These are phyloP conservation scores for Xerocomus minutiporus DNA, from an alignment of 1,284 basidiomycete genomes.

Conservation along the genomic window DNA sequence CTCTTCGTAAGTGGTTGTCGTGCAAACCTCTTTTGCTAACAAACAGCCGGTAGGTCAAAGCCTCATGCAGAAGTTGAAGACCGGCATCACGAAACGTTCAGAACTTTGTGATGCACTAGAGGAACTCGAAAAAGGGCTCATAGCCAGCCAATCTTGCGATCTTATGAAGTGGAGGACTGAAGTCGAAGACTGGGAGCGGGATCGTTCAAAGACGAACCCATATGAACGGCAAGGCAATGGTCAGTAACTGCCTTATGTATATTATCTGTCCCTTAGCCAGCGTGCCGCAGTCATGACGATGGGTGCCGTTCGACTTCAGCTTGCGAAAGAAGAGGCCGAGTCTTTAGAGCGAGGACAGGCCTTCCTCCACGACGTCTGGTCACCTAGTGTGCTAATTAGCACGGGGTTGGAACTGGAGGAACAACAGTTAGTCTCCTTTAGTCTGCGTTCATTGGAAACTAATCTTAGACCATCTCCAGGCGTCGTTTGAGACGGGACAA, in stretches of 20 bases:
- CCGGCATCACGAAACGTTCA: too few species aligned
- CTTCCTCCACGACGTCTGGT: background rate
- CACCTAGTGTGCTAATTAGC: background rate
- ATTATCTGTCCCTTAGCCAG: too few species aligned
- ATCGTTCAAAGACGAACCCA: background rate
- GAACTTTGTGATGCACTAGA: background rate
- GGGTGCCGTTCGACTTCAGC: background rate
- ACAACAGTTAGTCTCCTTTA: background rate
- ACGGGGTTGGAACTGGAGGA: background rate
- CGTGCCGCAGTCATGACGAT: background rate
- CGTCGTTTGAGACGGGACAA: background rate
- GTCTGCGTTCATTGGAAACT: too few species aligned
- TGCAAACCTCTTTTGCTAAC: too few species aligned
- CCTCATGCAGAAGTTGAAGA: too few species aligned
- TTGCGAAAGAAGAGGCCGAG: background rate
- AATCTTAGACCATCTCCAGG: background rate
- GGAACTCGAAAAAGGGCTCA: background rate
- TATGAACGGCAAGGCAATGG: background rate
- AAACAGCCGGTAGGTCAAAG: too few species aligned
- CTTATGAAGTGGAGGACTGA: background rate
- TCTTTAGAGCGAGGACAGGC: too few species aligned
- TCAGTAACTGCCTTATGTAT: too few species aligned
- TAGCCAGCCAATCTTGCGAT: background rate
- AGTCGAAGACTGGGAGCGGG: background rate
- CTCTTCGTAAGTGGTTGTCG: background rate